Base-by-base conservation (phyloP, 2,329 filamentous ascomycete species). In the Gliomastix tumulicola region DNA sequence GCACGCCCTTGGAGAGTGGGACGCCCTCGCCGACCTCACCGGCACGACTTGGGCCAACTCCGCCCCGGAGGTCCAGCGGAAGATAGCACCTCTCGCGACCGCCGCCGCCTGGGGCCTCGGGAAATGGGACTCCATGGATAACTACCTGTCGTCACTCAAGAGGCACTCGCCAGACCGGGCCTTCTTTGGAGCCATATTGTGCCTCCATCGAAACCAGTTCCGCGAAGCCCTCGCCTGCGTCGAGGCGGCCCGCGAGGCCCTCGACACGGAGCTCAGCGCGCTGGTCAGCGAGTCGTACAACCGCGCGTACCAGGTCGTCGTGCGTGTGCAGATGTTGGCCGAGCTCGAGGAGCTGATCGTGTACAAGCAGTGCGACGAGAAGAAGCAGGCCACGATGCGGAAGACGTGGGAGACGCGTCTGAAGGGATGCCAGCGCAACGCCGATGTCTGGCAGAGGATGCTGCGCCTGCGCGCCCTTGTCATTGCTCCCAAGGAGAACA, bases 231-330 rank as follows among this genome's bases (percentile, higher is more conserved):
- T 86, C n/a, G 68, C 74, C 25, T 94, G 89, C 55, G 92, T 99
- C 37, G 83, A 90, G 47, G 88, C 90, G 55, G 90, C 90, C 30
- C 79, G 92, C 28, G 90, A 97, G 57, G 89, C 88, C 8, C 74
- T 99, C 13, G 94, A 98, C 49, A 94, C 90, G 0, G 94, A 99
- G 56, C 74, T 99, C 23, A 95, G 88, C 50, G 92, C 92, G 5
- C 74, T 98, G 4, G 82, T 99, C n/a, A 94, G 89, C 55, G 92
- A 99, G 58, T 97, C 90, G 3, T 99, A 98, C 60, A 96, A 95
- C 50, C 80, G 92, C 41, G 94, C 92, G 9, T 99, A 99, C 62
- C 82, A 90, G 46, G 90, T 96, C n/a, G 88, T 98, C 41, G 90
- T 99, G 32, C 84, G 92, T 30, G 89, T 98, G 1, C 92, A 99